Evolutionary conservation across 495 filamentous ascomycete species (phyloP).

Genomic region (Hyaloscypha hepaticicola): DNA sequence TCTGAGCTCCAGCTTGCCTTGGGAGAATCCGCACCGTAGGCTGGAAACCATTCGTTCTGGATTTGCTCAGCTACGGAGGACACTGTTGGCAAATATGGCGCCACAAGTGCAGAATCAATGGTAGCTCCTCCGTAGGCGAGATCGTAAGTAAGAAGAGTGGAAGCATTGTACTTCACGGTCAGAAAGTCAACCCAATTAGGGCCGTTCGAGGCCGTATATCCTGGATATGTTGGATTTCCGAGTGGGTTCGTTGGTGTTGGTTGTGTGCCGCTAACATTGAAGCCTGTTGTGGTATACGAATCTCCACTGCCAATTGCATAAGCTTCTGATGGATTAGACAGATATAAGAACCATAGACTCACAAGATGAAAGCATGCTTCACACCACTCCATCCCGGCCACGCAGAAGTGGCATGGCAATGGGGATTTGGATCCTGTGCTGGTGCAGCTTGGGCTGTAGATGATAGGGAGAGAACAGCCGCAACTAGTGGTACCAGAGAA

Average conservation of each 20-base stretch:
- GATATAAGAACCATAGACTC: slow-evolving; percentile 28
- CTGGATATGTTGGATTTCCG: slow-evolving; percentile 70
- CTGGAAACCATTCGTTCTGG: slow-evolving; percentile 37
- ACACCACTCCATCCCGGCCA: slow-evolving; percentile 50
- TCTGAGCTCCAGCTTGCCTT: slow-evolving; percentile 58
- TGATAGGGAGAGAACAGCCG: slow-evolving; percentile 3
- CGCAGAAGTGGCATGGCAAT: slow-evolving; percentile 28
- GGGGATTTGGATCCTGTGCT: slow-evolving; percentile 30
- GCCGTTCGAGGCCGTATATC: slow-evolving; percentile 57
- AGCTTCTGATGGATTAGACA: background rate
- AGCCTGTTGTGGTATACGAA: slow-evolving; percentile 65
- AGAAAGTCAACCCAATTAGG: slow-evolving; percentile 72
- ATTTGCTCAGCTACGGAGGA: slow-evolving; percentile 61
- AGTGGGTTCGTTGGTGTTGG: slow-evolving; percentile 66
- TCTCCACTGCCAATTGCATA: slow-evolving; percentile 35
- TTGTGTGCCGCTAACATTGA: slow-evolving; percentile 59
- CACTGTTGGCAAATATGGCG: slow-evolving; percentile 49
- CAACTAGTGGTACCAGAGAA: slow-evolving; percentile 3
- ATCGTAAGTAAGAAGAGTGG: slow-evolving; percentile 59
- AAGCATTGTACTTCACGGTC: slow-evolving; percentile 49
- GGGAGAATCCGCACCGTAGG: slow-evolving; percentile 30
- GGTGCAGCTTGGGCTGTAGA: slow-evolving; percentile 12
- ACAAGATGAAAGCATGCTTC: slow-evolving; percentile 54
- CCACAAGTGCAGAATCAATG: slow-evolving; percentile 59
- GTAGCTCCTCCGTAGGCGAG: slow-evolving; percentile 70